Conservation (phyloP, 352 stramenopile genomes). For the Pythium oligandrum region DNA sequence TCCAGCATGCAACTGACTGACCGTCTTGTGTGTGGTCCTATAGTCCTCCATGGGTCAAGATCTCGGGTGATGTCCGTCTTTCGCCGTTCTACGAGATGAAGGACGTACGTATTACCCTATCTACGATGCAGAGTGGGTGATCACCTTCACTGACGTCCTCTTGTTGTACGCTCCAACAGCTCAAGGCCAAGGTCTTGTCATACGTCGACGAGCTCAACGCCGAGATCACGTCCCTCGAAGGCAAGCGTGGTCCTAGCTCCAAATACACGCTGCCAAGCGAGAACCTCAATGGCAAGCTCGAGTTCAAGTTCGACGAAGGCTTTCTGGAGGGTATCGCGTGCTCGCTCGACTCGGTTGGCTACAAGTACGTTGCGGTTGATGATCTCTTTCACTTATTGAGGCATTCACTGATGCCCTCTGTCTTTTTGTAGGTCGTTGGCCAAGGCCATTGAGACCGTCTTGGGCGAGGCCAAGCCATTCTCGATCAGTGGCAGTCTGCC, state of each 20-base stretch:
- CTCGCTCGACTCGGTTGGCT: conserved; percentile 87
- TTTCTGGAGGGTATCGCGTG: conserved; percentile 91
- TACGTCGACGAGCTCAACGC: conserved; percentile 88
- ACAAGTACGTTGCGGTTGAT: conserved; percentile 37
- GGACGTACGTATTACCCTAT: conserved; percentile 48
- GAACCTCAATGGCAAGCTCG: conserved; percentile 73
- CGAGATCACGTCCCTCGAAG: conserved; percentile 76
- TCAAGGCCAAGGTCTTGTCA: conserved; percentile 63
- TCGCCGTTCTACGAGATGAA: conserved; percentile 92
- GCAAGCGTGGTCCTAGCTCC: conserved; percentile 81
- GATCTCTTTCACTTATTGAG: background rate
- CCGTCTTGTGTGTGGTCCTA: conserved; percentile 15
- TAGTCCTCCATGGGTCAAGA: conserved; percentile 86
- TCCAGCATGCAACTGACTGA: too few species aligned
- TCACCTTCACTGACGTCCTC: conserved; percentile 11
- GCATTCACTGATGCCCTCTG: background rate
- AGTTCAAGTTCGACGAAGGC: conserved; percentile 79
- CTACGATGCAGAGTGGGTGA: background rate
- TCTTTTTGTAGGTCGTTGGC: conserved; percentile 44
- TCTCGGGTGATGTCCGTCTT: conserved; percentile 88
- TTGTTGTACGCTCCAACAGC: conserved; percentile 25
- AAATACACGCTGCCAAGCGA: conserved; percentile 89
- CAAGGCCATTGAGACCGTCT: conserved; percentile 69
- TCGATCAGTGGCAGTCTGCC: conserved; percentile 87
- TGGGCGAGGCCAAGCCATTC: conserved; percentile 85